Base-by-base conservation (phyloP, 108 stramenopile species). In the Asterionellopsis glacialis region DNA sequence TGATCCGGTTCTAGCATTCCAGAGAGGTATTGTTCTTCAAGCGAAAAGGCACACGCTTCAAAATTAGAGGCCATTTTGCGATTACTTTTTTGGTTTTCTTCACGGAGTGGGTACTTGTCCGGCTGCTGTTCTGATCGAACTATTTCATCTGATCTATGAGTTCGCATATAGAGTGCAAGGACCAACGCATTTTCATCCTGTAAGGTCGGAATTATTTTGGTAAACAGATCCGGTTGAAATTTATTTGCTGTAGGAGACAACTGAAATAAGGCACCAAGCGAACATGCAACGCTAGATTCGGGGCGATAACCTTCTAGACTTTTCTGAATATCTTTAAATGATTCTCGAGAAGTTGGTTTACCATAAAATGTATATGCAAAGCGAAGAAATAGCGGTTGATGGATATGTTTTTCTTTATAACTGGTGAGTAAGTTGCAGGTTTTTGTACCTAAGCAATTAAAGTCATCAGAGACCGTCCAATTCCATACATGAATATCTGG, bases 151-250 rank as follows among this genome's bases (percentile, higher is more conserved):
- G 63, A 9, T 15, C n/a, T 40, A 0, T 40, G 39, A 1, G 53
- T 64, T 25, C 63, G 63, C 16, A 55, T 41, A 28, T 53, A 64
- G 9, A 64, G 39, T 16, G 63, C 19, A 16, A 64, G 33, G 18
- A 64, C 63, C 18, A 64, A 33, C 13, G 51, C 21, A 39, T 12
- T 14, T 55, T 49, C 48, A 41, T 39, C 25, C 14, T 24, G 18
- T 11, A 64, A 11, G 0, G 63, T 27, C 0, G 63, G 63, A 41
- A 64, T 51, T 33, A 64, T 50, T 23, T 39, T 39, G 1, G 53
- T 54, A 27, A 64, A 64, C 0, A 64, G 25, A 9, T 53, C 40
- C 25, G 63, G 51, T 5, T 64, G 26, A 21, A 54, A 64, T 23
- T 61, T 15, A 16, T 26, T 28, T 7, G 25, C 43, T 6, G 40